Evolutionary conservation across 2,329 filamentous ascomycete genomes (phyloP).

Genomic region (Botrytis paeoniae): DNA sequence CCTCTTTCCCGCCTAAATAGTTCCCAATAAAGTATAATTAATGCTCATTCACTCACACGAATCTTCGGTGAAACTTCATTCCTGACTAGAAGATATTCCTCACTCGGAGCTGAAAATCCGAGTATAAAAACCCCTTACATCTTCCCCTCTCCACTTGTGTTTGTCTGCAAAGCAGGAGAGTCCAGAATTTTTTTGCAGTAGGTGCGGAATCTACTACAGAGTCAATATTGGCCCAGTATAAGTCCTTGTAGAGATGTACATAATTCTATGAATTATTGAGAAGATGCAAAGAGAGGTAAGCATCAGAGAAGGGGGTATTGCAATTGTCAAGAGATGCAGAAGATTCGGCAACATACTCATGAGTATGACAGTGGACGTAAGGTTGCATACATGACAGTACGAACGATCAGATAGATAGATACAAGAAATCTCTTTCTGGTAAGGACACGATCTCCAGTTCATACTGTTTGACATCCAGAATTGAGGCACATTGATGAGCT

Average conservation of each 20-base stretch:
- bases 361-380: not conserved
- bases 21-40: too few species aligned
- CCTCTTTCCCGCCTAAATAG: rapidly evolving
- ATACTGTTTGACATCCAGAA: not conserved
- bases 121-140: too few species aligned
- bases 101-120: rapidly evolving
- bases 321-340: not conserved
- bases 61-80: too few species aligned
- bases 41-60: too few species aligned
- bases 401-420: not conserved
- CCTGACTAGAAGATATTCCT: rapidly evolving
- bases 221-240: too few species aligned
- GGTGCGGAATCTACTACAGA: too few species aligned
- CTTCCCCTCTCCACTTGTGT: too few species aligned
- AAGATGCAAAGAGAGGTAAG: rapidly evolving
- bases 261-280: rapidly evolving
- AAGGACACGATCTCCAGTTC: not conserved
- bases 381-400: rapidly evolving
- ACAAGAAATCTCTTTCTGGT: rapidly evolving
- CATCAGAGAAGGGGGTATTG: not conserved
- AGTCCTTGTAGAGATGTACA: not conserved
- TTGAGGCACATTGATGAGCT: not conserved
- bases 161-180: too few species aligned
- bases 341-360: rapidly evolving
- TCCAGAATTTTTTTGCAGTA: too few species aligned